Percentiles rank a stretch among this genome's conserved stretches.
Evolutionary conservation across 176 grass and related monocot species (phyloP).

Genomic region (Carex cristatella): DNA sequence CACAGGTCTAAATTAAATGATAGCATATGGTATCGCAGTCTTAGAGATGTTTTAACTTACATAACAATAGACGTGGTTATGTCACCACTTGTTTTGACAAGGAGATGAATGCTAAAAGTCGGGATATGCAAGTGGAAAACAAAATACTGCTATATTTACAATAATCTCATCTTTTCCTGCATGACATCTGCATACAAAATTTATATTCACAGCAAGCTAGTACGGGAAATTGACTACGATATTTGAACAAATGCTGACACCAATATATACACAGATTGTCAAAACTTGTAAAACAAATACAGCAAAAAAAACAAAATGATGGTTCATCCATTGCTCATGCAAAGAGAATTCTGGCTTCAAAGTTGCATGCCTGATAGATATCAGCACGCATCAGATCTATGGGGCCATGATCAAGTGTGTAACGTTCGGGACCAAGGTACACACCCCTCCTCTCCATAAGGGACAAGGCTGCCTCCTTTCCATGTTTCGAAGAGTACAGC

Average conservation of each 20-base stretch:
- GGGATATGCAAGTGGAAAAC: background rate
- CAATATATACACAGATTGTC: background rate
- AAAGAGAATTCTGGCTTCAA: conserved; percentile 16
- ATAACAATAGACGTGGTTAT: background rate
- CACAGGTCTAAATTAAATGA: too few relatives aligned
- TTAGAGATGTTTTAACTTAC: too few relatives aligned
- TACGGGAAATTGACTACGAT: background rate
- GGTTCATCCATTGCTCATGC: background rate
- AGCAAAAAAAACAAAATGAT: conserved; percentile 15
- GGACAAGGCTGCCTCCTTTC: conserved; percentile 57
- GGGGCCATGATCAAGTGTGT: conserved; percentile 68
- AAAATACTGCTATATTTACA: background rate
- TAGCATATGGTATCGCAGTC: too few relatives aligned
- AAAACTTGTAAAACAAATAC: conserved; percentile 9
- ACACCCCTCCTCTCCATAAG: conserved; percentile 65
- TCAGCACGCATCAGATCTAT: conserved; percentile 80
- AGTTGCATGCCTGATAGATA: conserved; percentile 73
- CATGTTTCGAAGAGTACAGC: conserved; percentile 72
- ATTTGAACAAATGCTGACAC: background rate
- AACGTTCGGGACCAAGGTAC: conserved; percentile 74
- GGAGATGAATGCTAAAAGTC: background rate
- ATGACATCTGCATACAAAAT: background rate
- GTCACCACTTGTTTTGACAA: background rate
- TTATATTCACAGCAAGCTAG: conserved; percentile 1
- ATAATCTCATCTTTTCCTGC: background rate